phyloP scores from a whole-genome alignment of 169 alveolate species.

The Amoebophrya sp. region DNA sequence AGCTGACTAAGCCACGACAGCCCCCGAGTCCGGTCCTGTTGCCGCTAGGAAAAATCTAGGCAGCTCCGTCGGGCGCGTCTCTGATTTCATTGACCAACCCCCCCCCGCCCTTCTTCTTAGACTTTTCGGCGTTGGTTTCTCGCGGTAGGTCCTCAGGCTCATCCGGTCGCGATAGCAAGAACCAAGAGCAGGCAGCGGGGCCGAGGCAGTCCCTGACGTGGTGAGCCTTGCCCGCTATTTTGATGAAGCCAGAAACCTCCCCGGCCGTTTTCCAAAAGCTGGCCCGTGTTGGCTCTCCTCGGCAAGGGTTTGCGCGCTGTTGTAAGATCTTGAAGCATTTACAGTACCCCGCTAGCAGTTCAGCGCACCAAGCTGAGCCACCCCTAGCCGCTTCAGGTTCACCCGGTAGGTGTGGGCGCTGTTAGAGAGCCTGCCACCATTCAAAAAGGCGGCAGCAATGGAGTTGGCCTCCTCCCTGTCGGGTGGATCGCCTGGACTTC shows the following conservation, averaged over 20 bases:
- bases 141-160: not conserved
- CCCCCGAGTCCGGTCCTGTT: no score
- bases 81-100: no score
- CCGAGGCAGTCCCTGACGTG: not conserved
- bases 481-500: not conserved
- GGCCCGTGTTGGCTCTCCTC: not conserved
- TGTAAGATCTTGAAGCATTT: not conserved
- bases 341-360: not conserved
- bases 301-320: not conserved
- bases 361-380: not conserved
- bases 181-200: not conserved
- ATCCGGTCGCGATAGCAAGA: not conserved
- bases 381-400: not conserved
- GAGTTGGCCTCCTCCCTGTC: not conserved
- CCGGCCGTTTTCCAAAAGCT: not conserved
- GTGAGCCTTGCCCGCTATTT: not conserved
- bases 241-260: not conserved
- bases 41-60: no score
- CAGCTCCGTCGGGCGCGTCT: no score
- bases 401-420: not conserved
- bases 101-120: no score
- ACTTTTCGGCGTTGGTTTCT: not conserved
- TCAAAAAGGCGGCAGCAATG: not conserved
- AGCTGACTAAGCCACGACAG: no score
- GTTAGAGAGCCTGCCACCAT: not conserved